Conservation (phyloP, 441 rosid genomes). For the Omphalea diandra region DNA sequence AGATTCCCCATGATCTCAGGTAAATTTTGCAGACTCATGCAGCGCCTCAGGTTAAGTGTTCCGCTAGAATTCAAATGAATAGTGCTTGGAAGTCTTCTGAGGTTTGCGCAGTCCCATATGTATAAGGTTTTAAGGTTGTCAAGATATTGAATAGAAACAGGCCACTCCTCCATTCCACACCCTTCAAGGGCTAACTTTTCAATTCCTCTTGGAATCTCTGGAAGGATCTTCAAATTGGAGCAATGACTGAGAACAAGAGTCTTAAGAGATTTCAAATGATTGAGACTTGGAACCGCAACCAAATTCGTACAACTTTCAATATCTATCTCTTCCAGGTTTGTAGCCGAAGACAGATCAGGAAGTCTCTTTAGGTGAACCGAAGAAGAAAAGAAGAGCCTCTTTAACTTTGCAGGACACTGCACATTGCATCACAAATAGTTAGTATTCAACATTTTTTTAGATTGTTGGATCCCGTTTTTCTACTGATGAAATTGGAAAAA, state of each 20-base stretch:
- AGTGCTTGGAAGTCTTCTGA: not conserved
- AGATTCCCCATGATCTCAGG: not conserved
- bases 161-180: not conserved
- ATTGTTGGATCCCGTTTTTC: not conserved
- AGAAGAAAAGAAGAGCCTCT: not conserved
- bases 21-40: not conserved
- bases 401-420: not conserved
- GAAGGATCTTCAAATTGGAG: not conserved
- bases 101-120: not conserved
- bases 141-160: not conserved
- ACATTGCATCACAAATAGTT: not conserved
- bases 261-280: not conserved
- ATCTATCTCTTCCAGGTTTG: not conserved
- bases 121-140: not conserved
- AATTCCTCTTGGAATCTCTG: not conserved
- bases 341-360: conserved; percentile 2
- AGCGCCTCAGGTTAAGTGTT: not conserved
- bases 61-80: not conserved
- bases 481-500: not conserved
- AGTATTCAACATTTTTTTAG: too few relatives aligned
- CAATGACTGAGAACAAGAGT: not conserved
- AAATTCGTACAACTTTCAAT: not conserved
- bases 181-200: not conserved
- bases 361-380: not conserved
- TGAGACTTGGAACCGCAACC: not conserved